A percentile compares a stretch with the other conserved stretches of the same genome.
These are phyloP conservation scores for Penicillium capsulatum DNA, from an alignment of 2,329 filamentous ascomycete genomes.

Conservation along the genomic window DNA sequence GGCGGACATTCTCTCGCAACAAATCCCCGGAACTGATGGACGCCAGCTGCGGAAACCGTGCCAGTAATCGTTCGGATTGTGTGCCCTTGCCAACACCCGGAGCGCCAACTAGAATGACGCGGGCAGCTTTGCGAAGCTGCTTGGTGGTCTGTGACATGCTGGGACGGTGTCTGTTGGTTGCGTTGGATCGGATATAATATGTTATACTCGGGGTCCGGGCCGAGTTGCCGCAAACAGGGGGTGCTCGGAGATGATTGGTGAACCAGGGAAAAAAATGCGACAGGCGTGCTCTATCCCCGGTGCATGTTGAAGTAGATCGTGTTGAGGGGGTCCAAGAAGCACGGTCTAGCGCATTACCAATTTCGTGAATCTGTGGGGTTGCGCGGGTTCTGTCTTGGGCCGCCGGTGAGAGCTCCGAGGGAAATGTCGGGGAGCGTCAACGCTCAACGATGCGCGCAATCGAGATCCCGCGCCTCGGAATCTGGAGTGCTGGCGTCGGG, in stretches of 20 bases:
- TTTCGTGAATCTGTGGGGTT: slow-evolving; percentile 28
- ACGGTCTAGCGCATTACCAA: slow-evolving; percentile 1
- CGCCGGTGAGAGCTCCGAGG: slow-evolving; percentile 32
- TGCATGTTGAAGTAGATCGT: not conserved
- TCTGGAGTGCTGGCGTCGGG: too few species aligned
- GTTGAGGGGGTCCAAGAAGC: not conserved
- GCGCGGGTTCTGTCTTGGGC: slow-evolving; percentile 27
- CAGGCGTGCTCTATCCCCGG: too few species aligned
- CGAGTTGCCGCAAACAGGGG: too few species aligned
- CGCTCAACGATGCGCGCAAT: too few species aligned
- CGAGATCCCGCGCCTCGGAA: too few species aligned
- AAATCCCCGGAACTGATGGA: slow-evolving; percentile 93
- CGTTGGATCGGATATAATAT: slow-evolving; percentile 6
- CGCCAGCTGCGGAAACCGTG: slow-evolving; percentile 80
- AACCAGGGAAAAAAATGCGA: too few species aligned
- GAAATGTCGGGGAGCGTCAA: slow-evolving; percentile 3
- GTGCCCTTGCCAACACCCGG: slow-evolving; percentile 98
- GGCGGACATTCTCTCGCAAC: slow-evolving; percentile 86
- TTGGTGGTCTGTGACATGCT: slow-evolving; percentile 35
- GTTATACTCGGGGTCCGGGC: slow-evolving; percentile 1
- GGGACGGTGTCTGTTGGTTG: not conserved
- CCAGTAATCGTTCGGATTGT: slow-evolving; percentile 82
- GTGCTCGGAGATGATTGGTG: too few species aligned
- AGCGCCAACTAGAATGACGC: slow-evolving; percentile 89
- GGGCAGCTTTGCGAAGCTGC: slow-evolving; percentile 71